Percentiles rank a stretch among this genome's conserved stretches.
Conservation (phyloP, 148 eudicot genomes). For the Vaccinium darrowii region DNA sequence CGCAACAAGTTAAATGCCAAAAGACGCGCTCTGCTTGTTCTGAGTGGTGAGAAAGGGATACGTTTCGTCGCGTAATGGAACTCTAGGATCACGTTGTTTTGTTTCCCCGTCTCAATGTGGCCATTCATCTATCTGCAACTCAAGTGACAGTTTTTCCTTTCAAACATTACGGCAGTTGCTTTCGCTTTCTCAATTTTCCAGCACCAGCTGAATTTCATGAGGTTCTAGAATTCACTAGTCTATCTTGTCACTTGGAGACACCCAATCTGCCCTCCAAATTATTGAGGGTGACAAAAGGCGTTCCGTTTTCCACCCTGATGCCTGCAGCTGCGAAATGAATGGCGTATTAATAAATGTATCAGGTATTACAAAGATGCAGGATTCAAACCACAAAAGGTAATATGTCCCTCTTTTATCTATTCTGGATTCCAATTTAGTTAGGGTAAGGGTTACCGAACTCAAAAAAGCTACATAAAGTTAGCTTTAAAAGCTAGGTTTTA, state of each 20-base stretch:
- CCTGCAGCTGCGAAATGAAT: conserved; percentile 53
- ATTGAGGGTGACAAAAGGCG: conserved; percentile 74
- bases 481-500: neutral
- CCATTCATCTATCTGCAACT: neutral
- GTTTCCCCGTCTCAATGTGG: neutral
- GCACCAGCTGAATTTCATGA: neutral
- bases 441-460: neutral
- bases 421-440: neutral
- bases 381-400: neutral
- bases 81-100: neutral
- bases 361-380: neutral
- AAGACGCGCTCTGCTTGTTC: neutral
- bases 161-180: neutral
- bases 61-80: neutral
- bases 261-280: conserved; percentile 89
- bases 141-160: neutral
- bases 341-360: neutral
- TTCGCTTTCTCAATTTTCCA: neutral
- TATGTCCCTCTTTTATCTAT: neutral
- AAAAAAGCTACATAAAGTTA: neutral
- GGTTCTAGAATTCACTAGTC: conserved; percentile 28
- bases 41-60: neutral
- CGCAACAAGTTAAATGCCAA: neutral
- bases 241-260: conserved; percentile 35
- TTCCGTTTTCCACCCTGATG: conserved; percentile 78